Evolutionary conservation across 495 filamentous ascomycete genomes (phyloP), one percentile per base, ranked within the genome.

Genomic region (Neurospora sp.): DNA sequence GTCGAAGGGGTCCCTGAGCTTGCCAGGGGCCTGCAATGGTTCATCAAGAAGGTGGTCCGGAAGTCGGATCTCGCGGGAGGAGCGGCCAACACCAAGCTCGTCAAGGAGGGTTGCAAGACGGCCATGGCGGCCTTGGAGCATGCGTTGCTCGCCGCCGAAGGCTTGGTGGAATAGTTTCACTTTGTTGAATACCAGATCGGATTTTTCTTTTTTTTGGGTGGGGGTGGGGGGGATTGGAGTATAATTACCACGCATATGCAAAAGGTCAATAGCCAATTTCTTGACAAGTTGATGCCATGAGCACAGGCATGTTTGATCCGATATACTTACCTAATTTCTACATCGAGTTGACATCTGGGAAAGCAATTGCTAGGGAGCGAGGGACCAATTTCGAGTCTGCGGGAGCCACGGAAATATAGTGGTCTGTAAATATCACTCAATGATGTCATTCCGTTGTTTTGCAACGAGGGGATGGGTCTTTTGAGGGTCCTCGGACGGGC

Each of bases 1-100:
- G 86, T 85, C 1, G 85, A 85, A 42, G 88, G 88, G 20, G 85
- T 85, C 8, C 87, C 89, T 1, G 86, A 90, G 61, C 83, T 97
- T 70, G 89, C 87, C 1, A 87, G 86, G 73, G 91, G 92, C 3
- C 75, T 97, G 72, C 90, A 90, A 59, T 94, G 88, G 77, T 96
- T 98, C 78, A 72, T 97, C 37, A 88, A 86, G 77, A 94, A 90
- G 80, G 87, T 91, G 31, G 89, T 97, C 6, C 85, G 88, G 31
- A 93, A 90, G 77, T 91, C 90, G 0, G 90, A 94, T 76, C 83
- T 97, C 75, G 88, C 89, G 10, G 85, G 84, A 39, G 85, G 81
- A 14, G 87, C 87, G 76, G 82, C 84, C 45, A 87, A 92, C 72
- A 89, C 86, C 73, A 88, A 87, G 72, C 82, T 80, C 14, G 85